Evolutionary conservation across 2,329 filamentous ascomycete species (phyloP).

Genomic region (Cladobotryum mycophilum): DNA sequence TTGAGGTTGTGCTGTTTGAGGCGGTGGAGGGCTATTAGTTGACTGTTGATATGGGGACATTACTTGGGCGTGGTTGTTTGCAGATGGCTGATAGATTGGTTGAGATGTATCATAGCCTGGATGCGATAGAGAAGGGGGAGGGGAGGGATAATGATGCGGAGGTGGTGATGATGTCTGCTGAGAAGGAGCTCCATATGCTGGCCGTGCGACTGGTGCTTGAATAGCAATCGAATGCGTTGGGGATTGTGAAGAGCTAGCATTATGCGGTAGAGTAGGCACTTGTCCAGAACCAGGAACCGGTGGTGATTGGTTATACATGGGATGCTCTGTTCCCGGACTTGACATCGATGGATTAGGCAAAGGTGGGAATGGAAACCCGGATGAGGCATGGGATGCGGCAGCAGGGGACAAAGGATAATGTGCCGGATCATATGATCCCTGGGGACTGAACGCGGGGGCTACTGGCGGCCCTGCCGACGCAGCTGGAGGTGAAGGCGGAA

Average conservation of each 20-base stretch:
- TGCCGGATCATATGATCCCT: not conserved
- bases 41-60: no score
- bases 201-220: not conserved
- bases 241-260: not conserved
- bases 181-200: not conserved
- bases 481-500: not conserved
- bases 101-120: conserved; percentile 7
- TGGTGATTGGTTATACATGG: conserved; percentile 8
- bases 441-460: not conserved
- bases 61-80: no score
- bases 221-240: not conserved
- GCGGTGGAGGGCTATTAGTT: no score
- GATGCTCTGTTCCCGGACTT: not conserved
- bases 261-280: not conserved
- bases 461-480: not conserved
- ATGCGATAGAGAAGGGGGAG: conserved; percentile 1
- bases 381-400: not conserved
- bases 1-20: conserved; percentile 11
- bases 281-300: not conserved
- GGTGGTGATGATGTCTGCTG: not conserved
- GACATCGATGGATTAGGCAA: not conserved
- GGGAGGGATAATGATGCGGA: not conserved
- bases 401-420: not conserved
- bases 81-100: conserved; percentile 12
- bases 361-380: not conserved